phyloP scores from a whole-genome alignment of 768 basidiomycete genomes.

The Zangia roseola region DNA sequence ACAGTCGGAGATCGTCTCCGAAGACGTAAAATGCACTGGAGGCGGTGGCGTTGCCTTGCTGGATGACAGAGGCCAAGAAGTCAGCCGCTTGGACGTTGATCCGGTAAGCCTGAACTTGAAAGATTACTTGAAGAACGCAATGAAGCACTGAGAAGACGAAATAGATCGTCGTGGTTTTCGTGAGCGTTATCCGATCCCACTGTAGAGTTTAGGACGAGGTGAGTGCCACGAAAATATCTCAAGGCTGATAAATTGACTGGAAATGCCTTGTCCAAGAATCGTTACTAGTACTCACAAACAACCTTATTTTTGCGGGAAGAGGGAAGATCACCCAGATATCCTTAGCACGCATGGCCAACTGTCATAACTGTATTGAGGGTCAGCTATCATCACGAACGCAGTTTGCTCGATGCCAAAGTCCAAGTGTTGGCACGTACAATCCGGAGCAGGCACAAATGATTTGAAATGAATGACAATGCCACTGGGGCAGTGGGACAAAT shows the following conservation, averaged over 20 bases:
- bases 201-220: slow-evolving; percentile 23
- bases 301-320: slow-evolving; percentile 39
- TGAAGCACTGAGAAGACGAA: slow-evolving; percentile 65
- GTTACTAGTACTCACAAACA: slow-evolving; percentile 50
- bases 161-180: slow-evolving; percentile 62
- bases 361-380: not conserved
- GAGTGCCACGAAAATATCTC: not conserved
- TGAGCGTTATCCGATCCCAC: slow-evolving; percentile 73
- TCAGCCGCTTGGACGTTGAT: slow-evolving; percentile 59
- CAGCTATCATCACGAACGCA: not conserved
- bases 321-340: slow-evolving; percentile 39
- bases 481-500: slow-evolving; percentile 39
- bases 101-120: slow-evolving; percentile 66
- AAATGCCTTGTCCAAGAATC: not conserved
- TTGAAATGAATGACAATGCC: slow-evolving; percentile 39
- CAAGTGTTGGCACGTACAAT: too few relatives aligned
- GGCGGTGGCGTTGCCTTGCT: slow-evolving; percentile 47
- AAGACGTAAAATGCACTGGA: slow-evolving; percentile 47
- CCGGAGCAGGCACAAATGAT: not conserved
- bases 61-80: slow-evolving; percentile 51
- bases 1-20: slow-evolving; percentile 51
- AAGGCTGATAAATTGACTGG: not conserved
- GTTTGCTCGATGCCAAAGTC: not conserved
- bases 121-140: slow-evolving; percentile 62
- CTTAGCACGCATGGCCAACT: slow-evolving; percentile 39